These are phyloP conservation scores for Tricholoma sp. DNA, from an alignment of 768 basidiomycete species.

Conservation along the genomic window DNA sequence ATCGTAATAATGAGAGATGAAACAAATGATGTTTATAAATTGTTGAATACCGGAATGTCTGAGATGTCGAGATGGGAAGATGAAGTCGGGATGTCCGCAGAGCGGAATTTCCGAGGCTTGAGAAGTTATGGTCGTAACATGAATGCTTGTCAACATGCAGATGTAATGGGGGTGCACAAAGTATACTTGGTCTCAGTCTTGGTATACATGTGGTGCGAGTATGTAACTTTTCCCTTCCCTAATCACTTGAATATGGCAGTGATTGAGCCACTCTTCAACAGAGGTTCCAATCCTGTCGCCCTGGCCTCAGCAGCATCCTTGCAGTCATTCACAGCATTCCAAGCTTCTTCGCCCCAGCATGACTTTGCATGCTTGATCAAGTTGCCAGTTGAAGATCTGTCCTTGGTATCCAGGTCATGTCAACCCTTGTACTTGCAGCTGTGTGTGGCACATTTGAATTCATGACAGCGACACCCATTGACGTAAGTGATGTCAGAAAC, in stretches of 20 bases:
- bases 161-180: neutral
- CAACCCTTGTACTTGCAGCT: neutral
- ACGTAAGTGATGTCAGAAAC: neutral
- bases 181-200: neutral
- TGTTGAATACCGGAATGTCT: too few relatives aligned
- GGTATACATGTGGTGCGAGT: neutral
- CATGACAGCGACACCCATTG: neutral
- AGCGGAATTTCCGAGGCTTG: too few relatives aligned
- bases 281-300: neutral
- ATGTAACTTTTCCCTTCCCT: neutral
- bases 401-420: neutral
- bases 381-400: neutral
- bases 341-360: neutral
- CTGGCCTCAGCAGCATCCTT: neutral
- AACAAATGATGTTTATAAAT: too few relatives aligned
- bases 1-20: too few relatives aligned
- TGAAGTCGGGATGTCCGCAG: too few relatives aligned
- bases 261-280: neutral
- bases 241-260: neutral
- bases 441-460: neutral
- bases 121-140: too few relatives aligned
- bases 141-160: too few relatives aligned
- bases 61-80: too few relatives aligned
- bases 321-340: neutral
- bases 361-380: neutral